Conservation (phyloP, 768 basidiomycete species). For the Kwoniella heveanensis region DNA sequence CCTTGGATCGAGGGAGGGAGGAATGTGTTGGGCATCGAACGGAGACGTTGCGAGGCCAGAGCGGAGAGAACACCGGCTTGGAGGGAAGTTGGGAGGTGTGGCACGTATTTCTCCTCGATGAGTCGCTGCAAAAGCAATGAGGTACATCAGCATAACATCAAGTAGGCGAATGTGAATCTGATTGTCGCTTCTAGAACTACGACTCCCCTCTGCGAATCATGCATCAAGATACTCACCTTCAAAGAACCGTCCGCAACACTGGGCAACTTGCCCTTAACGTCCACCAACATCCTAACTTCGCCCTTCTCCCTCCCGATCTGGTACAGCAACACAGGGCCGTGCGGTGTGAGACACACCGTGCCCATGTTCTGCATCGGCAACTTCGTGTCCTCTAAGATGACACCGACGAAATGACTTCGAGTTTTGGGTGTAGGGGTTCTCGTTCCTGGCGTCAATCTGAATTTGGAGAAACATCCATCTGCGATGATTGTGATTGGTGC, state of each 20-base stretch:
- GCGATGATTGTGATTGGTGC: conserved; percentile 84
- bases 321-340: conserved; percentile 89
- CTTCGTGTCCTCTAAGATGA: conserved; percentile 73
- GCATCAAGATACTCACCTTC: conserved; percentile 61
- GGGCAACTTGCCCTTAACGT: conserved; percentile 81
- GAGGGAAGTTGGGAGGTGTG: conserved; percentile 75
- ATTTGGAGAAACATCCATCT: conserved; percentile 94
- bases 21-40: conserved; percentile 95
- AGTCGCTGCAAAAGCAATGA: conserved; percentile 60
- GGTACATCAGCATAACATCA: not conserved
- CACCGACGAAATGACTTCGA: conserved; percentile 80
- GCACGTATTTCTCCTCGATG: conserved; percentile 72
- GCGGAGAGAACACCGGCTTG: conserved; percentile 68
- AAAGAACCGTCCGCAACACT: conserved; percentile 63
- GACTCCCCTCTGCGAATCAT: too few relatives aligned
- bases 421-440: conserved; percentile 55
- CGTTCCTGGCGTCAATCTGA: conserved; percentile 60
- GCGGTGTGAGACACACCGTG: conserved; percentile 78
- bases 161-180: too few relatives aligned
- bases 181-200: too few relatives aligned
- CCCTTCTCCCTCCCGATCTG: conserved; percentile 72
- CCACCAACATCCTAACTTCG: conserved; percentile 91
- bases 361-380: conserved; percentile 59
- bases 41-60: conserved; percentile 75
- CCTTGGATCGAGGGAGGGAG: conserved; percentile 76